These are phyloP conservation scores for Pythium vanterpoolii DNA, from an alignment of 352 stramenopile genomes.

Conservation along the genomic window DNA sequence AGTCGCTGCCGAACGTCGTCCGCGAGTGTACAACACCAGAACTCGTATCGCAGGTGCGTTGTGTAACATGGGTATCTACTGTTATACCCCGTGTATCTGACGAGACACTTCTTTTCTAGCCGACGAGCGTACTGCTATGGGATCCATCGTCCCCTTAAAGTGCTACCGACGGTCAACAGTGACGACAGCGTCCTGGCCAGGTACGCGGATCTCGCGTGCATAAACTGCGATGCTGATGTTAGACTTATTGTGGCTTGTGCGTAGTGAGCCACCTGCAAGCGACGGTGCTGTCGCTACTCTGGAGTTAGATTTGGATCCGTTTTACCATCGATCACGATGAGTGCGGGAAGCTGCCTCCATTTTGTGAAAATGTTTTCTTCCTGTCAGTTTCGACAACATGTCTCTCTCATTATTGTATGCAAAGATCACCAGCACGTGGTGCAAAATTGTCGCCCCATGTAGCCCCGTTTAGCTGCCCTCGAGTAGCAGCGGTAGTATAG, in stretches of 20 bases:
- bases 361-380: not conserved
- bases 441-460: too few relatives aligned
- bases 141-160: constrained; percentile 54
- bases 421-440: too few relatives aligned
- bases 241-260: not conserved
- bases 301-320: constrained; percentile 14
- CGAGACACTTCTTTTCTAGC: constrained; percentile 17
- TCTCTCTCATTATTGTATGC: too few relatives aligned
- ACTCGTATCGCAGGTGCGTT: constrained; percentile 66
- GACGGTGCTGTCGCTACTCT: not conserved
- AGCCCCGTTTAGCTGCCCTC: too few relatives aligned
- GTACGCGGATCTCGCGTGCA: not conserved
- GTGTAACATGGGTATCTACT: not conserved
- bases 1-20: constrained; percentile 76
- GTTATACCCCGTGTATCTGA: not conserved
- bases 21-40: constrained; percentile 72
- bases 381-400: too few relatives aligned
- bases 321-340: constrained; percentile 15
- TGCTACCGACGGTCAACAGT: constrained; percentile 67
- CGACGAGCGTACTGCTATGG: constrained; percentile 64
- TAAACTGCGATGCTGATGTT: not conserved
- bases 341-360: not conserved
- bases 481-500: too few relatives aligned
- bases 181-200: constrained; percentile 19
- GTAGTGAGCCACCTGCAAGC: not conserved